These are phyloP conservation scores for Aureobasidium zeae DNA, from an alignment of 2,329 filamentous ascomycete species.

Conservation along the genomic window DNA sequence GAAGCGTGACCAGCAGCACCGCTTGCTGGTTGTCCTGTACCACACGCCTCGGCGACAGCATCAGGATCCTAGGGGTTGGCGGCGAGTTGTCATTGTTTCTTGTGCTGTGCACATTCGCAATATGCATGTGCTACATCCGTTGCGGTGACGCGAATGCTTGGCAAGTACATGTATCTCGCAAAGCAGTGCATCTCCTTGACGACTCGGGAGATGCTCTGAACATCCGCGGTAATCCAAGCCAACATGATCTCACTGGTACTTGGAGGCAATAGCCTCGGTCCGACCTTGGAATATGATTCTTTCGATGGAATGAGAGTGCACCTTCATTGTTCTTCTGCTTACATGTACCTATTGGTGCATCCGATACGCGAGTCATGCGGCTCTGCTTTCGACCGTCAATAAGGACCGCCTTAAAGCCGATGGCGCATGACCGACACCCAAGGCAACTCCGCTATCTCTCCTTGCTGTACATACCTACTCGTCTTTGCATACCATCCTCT, in stretches of 20 bases:
- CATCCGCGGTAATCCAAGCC: too few species aligned
- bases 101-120: background rate
- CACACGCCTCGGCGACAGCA: conserved; percentile 10
- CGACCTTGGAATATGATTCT: too few species aligned
- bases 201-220: too few species aligned
- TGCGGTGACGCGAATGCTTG: conserved; percentile 6
- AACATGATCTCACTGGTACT: too few species aligned
- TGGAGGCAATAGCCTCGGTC: too few species aligned
- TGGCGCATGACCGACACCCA: conserved; percentile 12
- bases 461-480: background rate
- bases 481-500: background rate
- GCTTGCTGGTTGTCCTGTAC: conserved; percentile 11
- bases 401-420: conserved; percentile 4
- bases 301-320: too few species aligned
- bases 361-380: conserved; percentile 3
- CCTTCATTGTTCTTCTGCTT: too few species aligned
- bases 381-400: conserved; percentile 4
- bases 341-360: conserved; percentile 1
- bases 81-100: conserved; percentile 1
- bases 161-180: too few species aligned
- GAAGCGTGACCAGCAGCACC: conserved; percentile 20
- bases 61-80: background rate
- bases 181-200: too few species aligned
- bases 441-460: conserved; percentile 8
- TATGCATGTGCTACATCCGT: background rate